phyloP scores from a whole-genome alignment of 306 rosid species.

The Sicyos baderoa region DNA sequence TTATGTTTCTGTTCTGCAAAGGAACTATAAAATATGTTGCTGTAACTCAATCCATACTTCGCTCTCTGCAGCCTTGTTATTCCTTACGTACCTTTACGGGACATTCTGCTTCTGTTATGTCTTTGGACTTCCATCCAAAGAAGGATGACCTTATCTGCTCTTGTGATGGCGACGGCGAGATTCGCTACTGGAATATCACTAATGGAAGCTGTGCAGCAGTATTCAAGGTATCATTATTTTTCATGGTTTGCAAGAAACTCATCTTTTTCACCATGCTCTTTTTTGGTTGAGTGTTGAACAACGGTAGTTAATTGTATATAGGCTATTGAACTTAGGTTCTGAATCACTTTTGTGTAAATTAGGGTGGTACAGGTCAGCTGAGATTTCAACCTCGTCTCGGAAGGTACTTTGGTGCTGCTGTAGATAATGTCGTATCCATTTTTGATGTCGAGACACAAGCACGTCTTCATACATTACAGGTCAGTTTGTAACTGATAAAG shows the following conservation, averaged over 20 bases:
- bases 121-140: conserved; percentile 92
- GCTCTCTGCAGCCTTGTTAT: conserved; percentile 66
- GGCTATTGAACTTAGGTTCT: neutral
- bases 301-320: neutral
- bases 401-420: conserved; percentile 78
- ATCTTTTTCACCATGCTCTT: neutral
- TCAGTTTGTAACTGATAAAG: conserved; percentile 22
- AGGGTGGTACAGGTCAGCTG: conserved; percentile 82
- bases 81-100: conserved; percentile 82
- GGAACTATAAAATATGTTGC: neutral
- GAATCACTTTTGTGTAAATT: conserved; percentile 14
- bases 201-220: conserved; percentile 66
- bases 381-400: conserved; percentile 94
- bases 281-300: neutral
- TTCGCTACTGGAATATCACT: conserved; percentile 89
- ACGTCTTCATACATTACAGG: conserved; percentile 74
- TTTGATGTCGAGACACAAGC: conserved; percentile 77
- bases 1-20: no score
- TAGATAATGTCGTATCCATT: conserved; percentile 81
- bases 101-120: conserved; percentile 70
- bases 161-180: conserved; percentile 88
- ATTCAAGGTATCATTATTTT: conserved; percentile 48
- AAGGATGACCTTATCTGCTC: conserved; percentile 88
- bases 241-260: neutral
- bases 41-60: neutral